Evolutionary conservation across 345 rosid genomes (phyloP).

Genomic region (Eucalyptus sp.): DNA sequence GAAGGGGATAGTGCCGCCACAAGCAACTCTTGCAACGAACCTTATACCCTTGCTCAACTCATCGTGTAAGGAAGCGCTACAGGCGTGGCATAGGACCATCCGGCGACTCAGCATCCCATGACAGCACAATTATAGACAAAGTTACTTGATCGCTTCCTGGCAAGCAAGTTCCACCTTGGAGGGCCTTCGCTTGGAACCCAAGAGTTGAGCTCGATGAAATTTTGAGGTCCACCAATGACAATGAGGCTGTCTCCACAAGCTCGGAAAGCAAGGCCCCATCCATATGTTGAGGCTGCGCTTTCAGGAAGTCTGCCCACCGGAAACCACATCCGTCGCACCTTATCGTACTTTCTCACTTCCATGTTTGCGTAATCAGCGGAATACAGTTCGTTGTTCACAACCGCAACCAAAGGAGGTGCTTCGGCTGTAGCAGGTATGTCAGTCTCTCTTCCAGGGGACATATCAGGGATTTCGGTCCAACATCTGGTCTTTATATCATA

Average conservation of each 20-base stretch:
- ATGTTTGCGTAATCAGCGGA: slow-evolving; percentile 30
- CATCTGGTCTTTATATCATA: slow-evolving; percentile 16
- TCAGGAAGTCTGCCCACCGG: slow-evolving; percentile 26
- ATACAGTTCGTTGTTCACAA: slow-evolving; percentile 23
- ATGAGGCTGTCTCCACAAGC: slow-evolving; percentile 31
- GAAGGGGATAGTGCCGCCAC: neutral
- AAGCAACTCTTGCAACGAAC: neutral
- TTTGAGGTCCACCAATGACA: slow-evolving; percentile 37
- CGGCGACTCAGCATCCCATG: slow-evolving; percentile 63
- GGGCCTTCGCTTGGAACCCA: slow-evolving; percentile 80
- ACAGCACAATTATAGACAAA: slow-evolving; percentile 94
- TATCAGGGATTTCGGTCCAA: slow-evolving; percentile 30
- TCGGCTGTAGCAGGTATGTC: slow-evolving; percentile 27
- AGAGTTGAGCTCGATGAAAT: slow-evolving; percentile 42
- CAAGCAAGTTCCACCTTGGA: slow-evolving; percentile 72
- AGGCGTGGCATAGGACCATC: neutral
- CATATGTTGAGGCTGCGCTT: slow-evolving; percentile 31
- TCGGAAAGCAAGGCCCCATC: slow-evolving; percentile 43
- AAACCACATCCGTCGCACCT: slow-evolving; percentile 14
- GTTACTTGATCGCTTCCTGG: slow-evolving; percentile 55
- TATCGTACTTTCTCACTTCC: slow-evolving; percentile 24
- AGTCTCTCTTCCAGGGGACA: slow-evolving; percentile 17
- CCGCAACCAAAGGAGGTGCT: slow-evolving; percentile 34
- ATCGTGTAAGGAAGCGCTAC: neutral
- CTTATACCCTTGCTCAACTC: neutral